Conservation (phyloP, 1,284 basidiomycete genomes). For the Tilletia indica region DNA sequence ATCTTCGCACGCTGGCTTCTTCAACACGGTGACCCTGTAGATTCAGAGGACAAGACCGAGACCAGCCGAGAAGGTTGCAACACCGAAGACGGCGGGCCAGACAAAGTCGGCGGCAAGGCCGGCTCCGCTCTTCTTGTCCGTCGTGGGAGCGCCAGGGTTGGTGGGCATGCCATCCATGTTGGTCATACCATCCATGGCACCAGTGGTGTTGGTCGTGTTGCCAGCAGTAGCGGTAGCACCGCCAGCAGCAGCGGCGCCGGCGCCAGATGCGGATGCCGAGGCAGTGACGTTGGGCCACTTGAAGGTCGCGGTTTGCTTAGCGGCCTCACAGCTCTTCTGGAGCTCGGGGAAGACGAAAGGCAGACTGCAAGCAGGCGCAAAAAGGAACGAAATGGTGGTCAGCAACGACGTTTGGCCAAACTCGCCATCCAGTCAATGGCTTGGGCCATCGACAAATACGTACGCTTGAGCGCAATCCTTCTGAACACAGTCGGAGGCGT, state of each 20-base stretch:
- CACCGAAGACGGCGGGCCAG: not conserved
- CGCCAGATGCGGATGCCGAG: not conserved
- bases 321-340: not conserved
- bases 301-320: constrained; percentile 3
- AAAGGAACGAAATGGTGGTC: no score
- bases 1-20: not conserved
- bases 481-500: not conserved
- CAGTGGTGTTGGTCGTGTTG: not conserved
- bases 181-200: not conserved
- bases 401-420: no score
- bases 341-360: not conserved
- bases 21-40: not conserved
- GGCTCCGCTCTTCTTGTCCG: not conserved
- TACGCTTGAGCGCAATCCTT: not conserved
- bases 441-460: no score
- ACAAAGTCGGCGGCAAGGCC: not conserved
- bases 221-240: not conserved
- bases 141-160: not conserved
- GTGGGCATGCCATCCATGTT: not conserved
- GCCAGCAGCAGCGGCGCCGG: not conserved
- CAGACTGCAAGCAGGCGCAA: not conserved
- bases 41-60: not conserved
- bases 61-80: not conserved
- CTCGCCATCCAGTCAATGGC: no score
- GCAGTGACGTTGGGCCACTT: constrained; percentile 8